Base-by-base conservation (phyloP, 1,284 basidiomycete genomes). In the Tremellales sp. region DNA sequence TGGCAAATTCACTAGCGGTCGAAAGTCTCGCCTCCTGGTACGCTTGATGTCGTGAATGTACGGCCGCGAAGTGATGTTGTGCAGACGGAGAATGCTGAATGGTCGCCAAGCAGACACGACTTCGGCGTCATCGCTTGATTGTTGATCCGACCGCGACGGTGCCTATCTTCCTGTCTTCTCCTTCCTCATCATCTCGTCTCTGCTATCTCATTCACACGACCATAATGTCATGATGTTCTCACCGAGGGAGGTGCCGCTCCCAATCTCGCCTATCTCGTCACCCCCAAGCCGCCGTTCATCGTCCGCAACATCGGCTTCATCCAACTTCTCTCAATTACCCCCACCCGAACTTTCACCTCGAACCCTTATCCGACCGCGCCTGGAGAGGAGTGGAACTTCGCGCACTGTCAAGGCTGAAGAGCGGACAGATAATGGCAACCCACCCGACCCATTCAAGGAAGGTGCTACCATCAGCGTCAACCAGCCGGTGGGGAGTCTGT, bases 401-500 rank as follows among this genome's bases (percentile, higher is more conserved):
- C 49, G 45, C 0, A 59, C 61, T 10, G 26, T 65, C 13, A 43
- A 54, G 10, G 24, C 29, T 15, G 43, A 46, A 13, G 15, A 15
- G 8, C 29, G 29, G 15, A 8, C 8, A 8, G 29, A 31, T 8
- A n/a, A n/a, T n/a, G 29, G 10, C 29, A 31, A 15, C 15, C 41
- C 41, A 21, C 27, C 26, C 15, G 69, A 71, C 47, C 62, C 67
- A 15, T 72, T 72, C 58, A 53, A 56, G 22, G 64, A 68, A 47
- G 64, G 65, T 25, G 59, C 67, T 19, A 70, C 67, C 0, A 68
- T 75, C 53, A 59, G 59, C 22, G 61, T 77, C 44, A 73, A 76
- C 56, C 68, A 76, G 55, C 75, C 76, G 0, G 73, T 77, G 13
- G 75, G 75, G n/a, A 71, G 67, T 1, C 70, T 78, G 53, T 70